Evolutionary conservation across 106 monocot genomes (phyloP).

Genomic region (Dendrobium catenatum): DNA sequence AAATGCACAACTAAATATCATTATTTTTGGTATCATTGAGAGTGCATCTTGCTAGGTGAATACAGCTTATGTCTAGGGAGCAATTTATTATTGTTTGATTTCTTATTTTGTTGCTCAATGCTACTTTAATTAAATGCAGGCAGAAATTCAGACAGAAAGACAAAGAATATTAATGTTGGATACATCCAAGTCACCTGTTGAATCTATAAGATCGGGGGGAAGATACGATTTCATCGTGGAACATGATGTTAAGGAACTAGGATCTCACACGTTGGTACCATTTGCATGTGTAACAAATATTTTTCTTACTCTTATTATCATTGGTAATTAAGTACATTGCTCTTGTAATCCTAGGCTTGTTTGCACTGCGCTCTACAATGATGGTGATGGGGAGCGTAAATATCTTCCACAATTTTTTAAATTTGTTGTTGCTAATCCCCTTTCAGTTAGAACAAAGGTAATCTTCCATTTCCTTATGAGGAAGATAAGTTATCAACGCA

Average conservation of each 20-base stretch:
- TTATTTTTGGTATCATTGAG: background rate
- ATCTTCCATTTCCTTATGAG: background rate
- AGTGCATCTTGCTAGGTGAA: background rate
- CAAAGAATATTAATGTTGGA: slow-evolving; percentile 73
- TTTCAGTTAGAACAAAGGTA: slow-evolving; percentile 99
- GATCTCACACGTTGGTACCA: slow-evolving; percentile 77
- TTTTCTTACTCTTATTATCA: background rate
- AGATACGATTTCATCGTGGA: slow-evolving; percentile 98
- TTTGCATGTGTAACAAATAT: slow-evolving; percentile 2
- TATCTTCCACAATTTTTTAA: slow-evolving; percentile 99
- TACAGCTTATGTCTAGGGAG: background rate
- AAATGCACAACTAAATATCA: background rate
- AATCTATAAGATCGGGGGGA: slow-evolving; percentile 86
- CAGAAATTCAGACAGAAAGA: slow-evolving; percentile 94
- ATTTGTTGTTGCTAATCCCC: slow-evolving; percentile 84
- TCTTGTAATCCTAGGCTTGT: slow-evolving; percentile 62
- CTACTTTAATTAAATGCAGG: slow-evolving; percentile 36
- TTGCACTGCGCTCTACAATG: slow-evolving; percentile 93
- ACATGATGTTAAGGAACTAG: slow-evolving; percentile 97
- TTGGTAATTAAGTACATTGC: slow-evolving; percentile 9
- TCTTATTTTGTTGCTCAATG: background rate
- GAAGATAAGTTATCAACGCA: background rate
- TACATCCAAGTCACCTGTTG: slow-evolving; percentile 83
- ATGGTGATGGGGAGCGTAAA: slow-evolving; percentile 88
- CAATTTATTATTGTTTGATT: background rate